phyloP scores from a whole-genome alignment of 2,329 filamentous ascomycete genomes.

The Aspergillus piperis region DNA sequence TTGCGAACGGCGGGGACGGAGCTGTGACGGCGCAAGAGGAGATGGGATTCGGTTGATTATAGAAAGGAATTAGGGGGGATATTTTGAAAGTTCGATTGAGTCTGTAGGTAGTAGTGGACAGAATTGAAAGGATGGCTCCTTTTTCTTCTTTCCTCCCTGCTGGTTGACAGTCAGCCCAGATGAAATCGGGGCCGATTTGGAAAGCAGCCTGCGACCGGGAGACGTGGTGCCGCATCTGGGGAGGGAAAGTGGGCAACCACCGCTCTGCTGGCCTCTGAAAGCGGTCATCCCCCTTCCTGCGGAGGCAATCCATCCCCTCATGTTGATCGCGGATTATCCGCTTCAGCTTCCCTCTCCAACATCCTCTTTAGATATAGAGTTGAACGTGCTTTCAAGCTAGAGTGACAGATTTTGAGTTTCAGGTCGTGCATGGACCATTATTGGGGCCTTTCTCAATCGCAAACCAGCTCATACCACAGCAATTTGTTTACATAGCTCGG shows the following conservation, averaged over 20 bases:
- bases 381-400: too few relatives aligned
- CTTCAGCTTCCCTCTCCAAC: not conserved
- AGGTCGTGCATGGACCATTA: too few relatives aligned
- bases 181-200: slow-evolving; percentile 1
- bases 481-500: too few relatives aligned
- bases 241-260: not conserved
- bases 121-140: not conserved
- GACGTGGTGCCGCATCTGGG: slow-evolving; percentile 3
- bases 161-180: not conserved
- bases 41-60: not conserved
- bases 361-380: too few relatives aligned
- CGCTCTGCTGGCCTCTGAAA: not conserved
- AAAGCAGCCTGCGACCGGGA: slow-evolving; percentile 4
- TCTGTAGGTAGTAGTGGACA: not conserved
- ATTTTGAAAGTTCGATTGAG: not conserved
- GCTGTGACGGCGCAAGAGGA: not conserved
- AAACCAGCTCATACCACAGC: too few relatives aligned
- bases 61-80: not conserved
- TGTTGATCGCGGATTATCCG: not conserved
- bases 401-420: too few relatives aligned
- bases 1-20: not conserved
- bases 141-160: not conserved
- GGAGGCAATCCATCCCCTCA: not conserved
- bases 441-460: too few relatives aligned
- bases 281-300: not conserved